These are phyloP conservation scores for Malus hybrid DNA, from an alignment of 331 rosid species.

Conservation along the genomic window DNA sequence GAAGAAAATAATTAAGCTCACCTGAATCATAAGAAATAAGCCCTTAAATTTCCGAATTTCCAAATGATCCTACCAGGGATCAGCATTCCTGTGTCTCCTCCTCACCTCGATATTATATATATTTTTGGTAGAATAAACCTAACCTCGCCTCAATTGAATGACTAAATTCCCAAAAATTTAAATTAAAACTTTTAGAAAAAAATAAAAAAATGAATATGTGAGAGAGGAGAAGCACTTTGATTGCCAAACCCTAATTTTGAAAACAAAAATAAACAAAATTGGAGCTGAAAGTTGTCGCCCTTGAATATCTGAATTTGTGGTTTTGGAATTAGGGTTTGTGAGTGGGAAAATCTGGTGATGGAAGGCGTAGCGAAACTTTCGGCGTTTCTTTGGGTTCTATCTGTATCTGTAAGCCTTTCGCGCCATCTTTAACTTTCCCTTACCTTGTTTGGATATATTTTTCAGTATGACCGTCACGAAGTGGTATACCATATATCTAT, in stretches of 20 bases:
- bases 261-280: background rate
- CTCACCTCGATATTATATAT: background rate
- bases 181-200: background rate
- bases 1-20: background rate
- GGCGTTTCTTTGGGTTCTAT: constrained; percentile 10
- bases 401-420: constrained; percentile 16
- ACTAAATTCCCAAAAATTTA: background rate
- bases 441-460: background rate
- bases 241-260: background rate
- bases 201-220: background rate
- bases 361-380: constrained; percentile 19
- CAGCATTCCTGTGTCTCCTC: background rate
- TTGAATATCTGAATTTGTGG: background rate
- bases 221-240: background rate
- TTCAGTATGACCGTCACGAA: too few relatives aligned
- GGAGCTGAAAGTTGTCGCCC: background rate
- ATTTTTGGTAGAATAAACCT: background rate
- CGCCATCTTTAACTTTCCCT: constrained; percentile 20
- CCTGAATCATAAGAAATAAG: background rate
- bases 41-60: background rate
- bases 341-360: constrained; percentile 8
- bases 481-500: too few relatives aligned
- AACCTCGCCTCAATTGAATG: background rate
- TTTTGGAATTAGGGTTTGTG: constrained; percentile 26
- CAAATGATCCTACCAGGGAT: background rate